Evolutionary conservation across 768 basidiomycete genomes (phyloP), one percentile per base, ranked within the genome.

Genomic region (Pleurotus tuber-regium): DNA sequence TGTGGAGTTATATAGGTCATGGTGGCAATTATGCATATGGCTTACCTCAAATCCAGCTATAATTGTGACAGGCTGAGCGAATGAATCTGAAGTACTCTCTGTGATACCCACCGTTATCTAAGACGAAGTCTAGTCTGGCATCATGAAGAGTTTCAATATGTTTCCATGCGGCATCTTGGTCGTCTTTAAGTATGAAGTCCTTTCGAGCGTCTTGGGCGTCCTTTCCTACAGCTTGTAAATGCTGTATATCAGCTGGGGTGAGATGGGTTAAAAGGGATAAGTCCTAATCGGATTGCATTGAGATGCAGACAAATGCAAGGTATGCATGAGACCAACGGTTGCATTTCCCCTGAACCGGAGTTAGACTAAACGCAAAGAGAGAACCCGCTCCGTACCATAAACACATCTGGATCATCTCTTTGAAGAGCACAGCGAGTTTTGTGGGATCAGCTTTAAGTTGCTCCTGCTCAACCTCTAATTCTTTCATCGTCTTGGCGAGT

Each of bases 31-130:
- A 4, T n/a, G 7, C 21, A 14, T 8, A 19, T 2, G 18, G 38
- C 63, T 33, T 64, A 91, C 92, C 78, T 96, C 94, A 58, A 95
- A 97, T 0, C 94, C 95, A 61, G 92, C 92, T 95, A 55, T 2
- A 54, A 19, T 38, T 11, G n/a, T 19, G 35, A 14, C 9, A n/a
- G 21, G 11, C 35, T 8, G 7, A 14, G 7, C 35, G 12, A 38
- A 38, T 38, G 31, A 9, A 33, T n/a, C n/a, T n/a, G n/a, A n/a
- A n/a, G n/a, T n/a, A n/a, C n/a, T n/a, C n/a, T n/a, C n/a, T n/a
- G n/a, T n/a, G n/a, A n/a, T n/a, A n/a, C n/a, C 66, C 54, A 94
- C 92, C 83, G 60, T 99, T 98, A 62, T 99, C 96, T 14, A 99
- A 70, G 2, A 98, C 81, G 49, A 98, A 85, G 65, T 98, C 96